Evolutionary conservation across 345 rosid species (phyloP), one percentile per base, ranked within the genome.

Genomic region (Ceriops tagal): DNA sequence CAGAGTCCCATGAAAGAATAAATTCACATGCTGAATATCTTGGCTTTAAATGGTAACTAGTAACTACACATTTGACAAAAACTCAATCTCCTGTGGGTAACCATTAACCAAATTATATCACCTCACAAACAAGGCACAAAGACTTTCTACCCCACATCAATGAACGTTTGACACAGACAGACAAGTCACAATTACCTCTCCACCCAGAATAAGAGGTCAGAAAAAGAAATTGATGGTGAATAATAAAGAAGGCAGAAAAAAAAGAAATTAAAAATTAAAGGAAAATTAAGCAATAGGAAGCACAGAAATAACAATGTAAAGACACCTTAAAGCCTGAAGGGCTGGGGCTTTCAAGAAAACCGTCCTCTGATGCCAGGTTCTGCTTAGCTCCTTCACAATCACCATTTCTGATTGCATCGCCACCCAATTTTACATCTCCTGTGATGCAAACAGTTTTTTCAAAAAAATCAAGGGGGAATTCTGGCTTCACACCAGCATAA

Each of bases 381-480:
- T 86, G 96, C 68, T 92, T 95, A 62, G 93, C 93, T 75, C 87
- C 96, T 78, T 95, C 99, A 68, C 89, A 84, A 82, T 95, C 99
- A 67, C 95, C 88, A 78, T 86, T 95, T 84, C 89, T 86, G 66
- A 92, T 81, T 69, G 96, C 98, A 84, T 95, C 97, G 64, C 98
- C 91, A 56, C 92, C 83, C 71, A 95, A 77, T 81, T 90, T 95
- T 77, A 92, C 93, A 83, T 95, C 97, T 68, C 92, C 80, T 55
- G 99, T 90, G 52, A 92, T 88, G 84, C 92, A 86, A 64, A 90
- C 84, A 34, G 99, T 87, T 81, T 89, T 95, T 87, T 95, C 99
- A 78, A 95, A 95, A 81, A 92, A 95, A 78, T 95, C 99, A 69
- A 95, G 91, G 68, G 99, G 93, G 67, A 95, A 92, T 74, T 95